phyloP scores from a whole-genome alignment of 2,329 filamentous ascomycete species.

The Dothideomycetes sp. region DNA sequence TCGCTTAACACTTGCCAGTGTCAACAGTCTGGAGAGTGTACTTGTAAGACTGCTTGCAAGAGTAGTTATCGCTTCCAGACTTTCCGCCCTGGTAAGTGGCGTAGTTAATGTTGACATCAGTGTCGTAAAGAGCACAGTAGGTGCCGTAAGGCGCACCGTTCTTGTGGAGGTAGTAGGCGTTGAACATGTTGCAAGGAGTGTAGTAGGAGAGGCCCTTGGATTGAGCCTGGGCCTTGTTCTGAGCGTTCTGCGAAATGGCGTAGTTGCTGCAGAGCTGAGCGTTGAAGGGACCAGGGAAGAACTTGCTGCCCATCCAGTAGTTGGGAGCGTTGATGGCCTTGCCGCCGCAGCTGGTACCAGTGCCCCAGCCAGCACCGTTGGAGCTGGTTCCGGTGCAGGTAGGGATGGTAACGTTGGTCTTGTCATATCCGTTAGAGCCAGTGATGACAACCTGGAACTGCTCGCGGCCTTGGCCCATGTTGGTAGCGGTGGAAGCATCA shows the following conservation, averaged over 20 bases:
- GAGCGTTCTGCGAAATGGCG: conserved; percentile 8
- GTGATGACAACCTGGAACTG: conserved; percentile 20
- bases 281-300: conserved; percentile 23
- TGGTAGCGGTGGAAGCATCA: conserved; percentile 17
- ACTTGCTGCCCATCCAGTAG: conserved; percentile 16
- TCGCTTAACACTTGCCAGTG: conserved; percentile 9
- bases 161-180: conserved; percentile 18
- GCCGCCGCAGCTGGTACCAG: conserved; percentile 13
- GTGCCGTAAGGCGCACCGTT: conserved; percentile 17
- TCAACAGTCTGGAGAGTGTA: conserved; percentile 8
- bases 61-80: conserved; percentile 13
- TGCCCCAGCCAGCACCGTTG: conserved; percentile 17
- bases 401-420: conserved; percentile 14
- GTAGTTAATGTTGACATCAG: conserved; percentile 4
- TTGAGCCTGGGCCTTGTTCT: conserved; percentile 14
- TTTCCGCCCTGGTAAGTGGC: conserved; percentile 12
- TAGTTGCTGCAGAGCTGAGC: conserved; percentile 16
- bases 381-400: conserved; percentile 11
- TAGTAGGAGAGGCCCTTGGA: conserved; percentile 11
- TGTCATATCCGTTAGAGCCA: conserved; percentile 18
- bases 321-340: conserved; percentile 11
- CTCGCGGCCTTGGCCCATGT: conserved; percentile 16
- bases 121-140: conserved; percentile 20
- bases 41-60: conserved; percentile 12
- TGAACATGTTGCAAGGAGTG: conserved; percentile 19